Conservation (phyloP, 352 stramenopile genomes). For the Globisporangium cylindrosporum region DNA sequence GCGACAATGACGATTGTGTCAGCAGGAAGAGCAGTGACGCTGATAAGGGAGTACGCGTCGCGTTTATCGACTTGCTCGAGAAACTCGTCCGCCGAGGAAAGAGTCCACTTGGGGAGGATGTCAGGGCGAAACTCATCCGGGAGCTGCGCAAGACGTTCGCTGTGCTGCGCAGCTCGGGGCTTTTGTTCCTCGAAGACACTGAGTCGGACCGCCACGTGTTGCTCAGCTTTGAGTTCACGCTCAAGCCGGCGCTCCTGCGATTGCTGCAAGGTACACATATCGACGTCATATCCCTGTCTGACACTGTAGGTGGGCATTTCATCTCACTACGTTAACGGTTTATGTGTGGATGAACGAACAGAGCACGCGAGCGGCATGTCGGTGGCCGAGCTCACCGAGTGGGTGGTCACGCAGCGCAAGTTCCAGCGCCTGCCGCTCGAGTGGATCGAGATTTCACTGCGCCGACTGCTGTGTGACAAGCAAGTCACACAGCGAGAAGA, state of each 20-base stretch:
- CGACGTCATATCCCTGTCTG: too few relatives aligned
- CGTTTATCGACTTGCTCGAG: slow-evolving; percentile 17
- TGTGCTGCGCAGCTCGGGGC: slow-evolving; percentile 34
- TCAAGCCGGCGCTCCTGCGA: slow-evolving; percentile 44
- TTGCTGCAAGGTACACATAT: slow-evolving; percentile 28
- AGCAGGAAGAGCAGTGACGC: background rate
- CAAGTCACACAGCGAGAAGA: slow-evolving; percentile 30
- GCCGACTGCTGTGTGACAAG: slow-evolving; percentile 26
- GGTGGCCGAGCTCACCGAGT: slow-evolving; percentile 48
- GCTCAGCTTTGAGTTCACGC: slow-evolving; percentile 40
- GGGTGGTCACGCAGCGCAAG: slow-evolving; percentile 36
- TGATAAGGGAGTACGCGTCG: slow-evolving; percentile 10
- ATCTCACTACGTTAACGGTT: background rate
- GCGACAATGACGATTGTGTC: background rate
- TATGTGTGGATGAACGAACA: slow-evolving; percentile 12
- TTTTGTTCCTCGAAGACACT: slow-evolving; percentile 61
- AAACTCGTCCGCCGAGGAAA: background rate
- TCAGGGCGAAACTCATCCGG: slow-evolving; percentile 5
- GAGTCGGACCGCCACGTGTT: slow-evolving; percentile 52
- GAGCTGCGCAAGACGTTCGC: slow-evolving; percentile 40
- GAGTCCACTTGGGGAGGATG: background rate
- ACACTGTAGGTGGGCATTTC: background rate
- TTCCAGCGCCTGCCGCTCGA: slow-evolving; percentile 49
- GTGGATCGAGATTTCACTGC: slow-evolving; percentile 49
- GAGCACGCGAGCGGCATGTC: slow-evolving; percentile 28